phyloP scores from a whole-genome alignment of 2,329 filamentous ascomycete genomes.

The Penicillium polonicum region DNA sequence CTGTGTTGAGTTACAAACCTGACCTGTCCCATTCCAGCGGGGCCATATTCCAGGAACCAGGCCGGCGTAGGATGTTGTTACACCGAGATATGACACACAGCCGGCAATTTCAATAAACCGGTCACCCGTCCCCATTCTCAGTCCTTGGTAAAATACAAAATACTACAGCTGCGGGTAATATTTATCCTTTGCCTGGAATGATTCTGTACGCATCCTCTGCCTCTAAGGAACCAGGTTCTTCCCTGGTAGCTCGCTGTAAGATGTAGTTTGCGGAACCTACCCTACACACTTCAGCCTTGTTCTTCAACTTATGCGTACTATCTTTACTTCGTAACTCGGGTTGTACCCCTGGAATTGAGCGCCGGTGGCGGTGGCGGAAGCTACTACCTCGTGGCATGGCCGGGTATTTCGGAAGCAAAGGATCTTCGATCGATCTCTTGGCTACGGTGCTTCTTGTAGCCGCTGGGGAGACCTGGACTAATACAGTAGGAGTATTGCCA shows the following conservation, averaged over 20 bases:
- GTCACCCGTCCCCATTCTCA: not conserved
- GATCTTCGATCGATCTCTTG: slow-evolving; percentile 8
- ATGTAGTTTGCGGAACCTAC: not conserved
- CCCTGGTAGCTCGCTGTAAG: not conserved
- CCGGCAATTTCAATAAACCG: not conserved
- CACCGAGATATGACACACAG: not conserved
- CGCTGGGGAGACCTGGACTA: not conserved
- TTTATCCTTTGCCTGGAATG: not conserved
- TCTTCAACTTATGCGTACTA: not conserved
- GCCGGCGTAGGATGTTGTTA: not conserved
- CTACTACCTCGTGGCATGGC: slow-evolving; percentile 9
- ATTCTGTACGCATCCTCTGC: not conserved
- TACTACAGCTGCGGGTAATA: not conserved
- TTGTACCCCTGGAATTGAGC: not conserved
- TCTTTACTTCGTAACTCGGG: not conserved
- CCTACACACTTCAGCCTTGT: not conserved
- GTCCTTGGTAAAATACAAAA: not conserved
- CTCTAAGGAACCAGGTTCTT: not conserved
- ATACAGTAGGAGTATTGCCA: not conserved
- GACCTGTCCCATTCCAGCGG: not conserved
- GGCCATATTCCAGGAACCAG: slow-evolving; percentile 2
- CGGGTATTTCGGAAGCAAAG: not conserved
- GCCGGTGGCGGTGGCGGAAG: slow-evolving; percentile 6
- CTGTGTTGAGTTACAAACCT: not conserved
- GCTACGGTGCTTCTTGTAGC: not conserved